phyloP scores from a whole-genome alignment of 495 filamentous ascomycete species.

The Lasiosphaeria hispida region DNA sequence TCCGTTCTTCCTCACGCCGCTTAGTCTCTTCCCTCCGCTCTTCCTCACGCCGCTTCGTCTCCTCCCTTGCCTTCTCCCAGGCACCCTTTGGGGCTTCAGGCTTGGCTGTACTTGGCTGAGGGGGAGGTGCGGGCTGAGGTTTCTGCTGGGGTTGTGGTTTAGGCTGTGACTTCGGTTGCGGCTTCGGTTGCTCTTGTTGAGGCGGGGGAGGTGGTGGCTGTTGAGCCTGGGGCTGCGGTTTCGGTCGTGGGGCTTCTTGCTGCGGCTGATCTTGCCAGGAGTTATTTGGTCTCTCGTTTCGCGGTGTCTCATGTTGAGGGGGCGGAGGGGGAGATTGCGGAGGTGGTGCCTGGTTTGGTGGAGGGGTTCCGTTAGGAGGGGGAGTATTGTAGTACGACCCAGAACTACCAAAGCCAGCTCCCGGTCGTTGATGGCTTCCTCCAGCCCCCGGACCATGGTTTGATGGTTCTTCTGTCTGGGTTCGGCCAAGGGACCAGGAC shows the following conservation, averaged over 20 bases:
- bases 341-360: constrained; percentile 42
- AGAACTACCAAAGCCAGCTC: constrained; percentile 21
- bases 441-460: not conserved
- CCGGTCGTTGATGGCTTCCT: constrained; percentile 7
- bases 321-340: constrained; percentile 35
- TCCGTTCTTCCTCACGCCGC: constrained; percentile 61
- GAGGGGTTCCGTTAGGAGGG: constrained; percentile 32
- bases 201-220: constrained; percentile 19
- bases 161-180: constrained; percentile 6
- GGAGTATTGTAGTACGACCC: constrained; percentile 30
- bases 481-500: constrained; percentile 69
- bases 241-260: constrained; percentile 30
- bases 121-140: constrained; percentile 39
- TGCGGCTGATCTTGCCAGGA: constrained; percentile 41
- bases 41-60: constrained; percentile 67
- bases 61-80: constrained; percentile 72
- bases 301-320: constrained; percentile 27
- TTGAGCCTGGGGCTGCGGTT: constrained; percentile 10
- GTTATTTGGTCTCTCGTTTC: constrained; percentile 31
- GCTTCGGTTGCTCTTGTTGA: constrained; percentile 1
- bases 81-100: constrained; percentile 43
- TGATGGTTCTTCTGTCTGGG: not conserved
- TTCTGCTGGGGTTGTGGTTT: constrained; percentile 25
- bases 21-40: constrained; percentile 71
- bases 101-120: constrained; percentile 22